These are phyloP conservation scores for Tolypocladium ovalisporum DNA, from an alignment of 2,329 filamentous ascomycete genomes.

Conservation along the genomic window DNA sequence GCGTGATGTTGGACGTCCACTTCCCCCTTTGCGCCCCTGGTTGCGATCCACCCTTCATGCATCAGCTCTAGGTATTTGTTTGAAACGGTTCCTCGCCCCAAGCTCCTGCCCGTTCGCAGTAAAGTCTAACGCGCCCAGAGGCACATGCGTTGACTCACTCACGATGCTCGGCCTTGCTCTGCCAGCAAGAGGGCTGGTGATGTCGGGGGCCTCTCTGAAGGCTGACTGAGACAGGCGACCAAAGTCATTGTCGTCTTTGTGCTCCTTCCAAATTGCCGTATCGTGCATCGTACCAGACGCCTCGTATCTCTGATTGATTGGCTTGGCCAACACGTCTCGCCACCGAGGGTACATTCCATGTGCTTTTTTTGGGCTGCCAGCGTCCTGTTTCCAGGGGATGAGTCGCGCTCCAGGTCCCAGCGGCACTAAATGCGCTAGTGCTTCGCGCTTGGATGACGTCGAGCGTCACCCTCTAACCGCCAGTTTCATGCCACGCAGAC, in stretches of 20 bases:
- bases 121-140: background rate
- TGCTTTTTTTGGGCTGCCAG: background rate
- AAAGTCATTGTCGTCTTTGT: background rate
- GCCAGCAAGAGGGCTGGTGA: background rate
- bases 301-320: background rate
- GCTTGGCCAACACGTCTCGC: background rate
- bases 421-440: background rate
- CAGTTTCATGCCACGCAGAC: background rate
- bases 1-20: no score
- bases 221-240: background rate
- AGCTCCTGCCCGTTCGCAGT: background rate
- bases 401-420: background rate
- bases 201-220: background rate
- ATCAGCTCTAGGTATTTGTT: background rate
- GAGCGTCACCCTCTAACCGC: background rate
- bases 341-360: background rate
- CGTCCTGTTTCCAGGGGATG: background rate
- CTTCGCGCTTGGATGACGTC: background rate
- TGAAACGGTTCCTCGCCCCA: background rate
- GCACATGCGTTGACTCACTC: background rate
- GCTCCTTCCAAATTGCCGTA: background rate
- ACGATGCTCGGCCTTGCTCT: background rate
- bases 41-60: background rate
- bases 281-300: no score
- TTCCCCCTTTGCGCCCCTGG: background rate